Evolutionary conservation across 2,329 filamentous ascomycete genomes (phyloP).

Genomic region (Colletotrichum phormii): DNA sequence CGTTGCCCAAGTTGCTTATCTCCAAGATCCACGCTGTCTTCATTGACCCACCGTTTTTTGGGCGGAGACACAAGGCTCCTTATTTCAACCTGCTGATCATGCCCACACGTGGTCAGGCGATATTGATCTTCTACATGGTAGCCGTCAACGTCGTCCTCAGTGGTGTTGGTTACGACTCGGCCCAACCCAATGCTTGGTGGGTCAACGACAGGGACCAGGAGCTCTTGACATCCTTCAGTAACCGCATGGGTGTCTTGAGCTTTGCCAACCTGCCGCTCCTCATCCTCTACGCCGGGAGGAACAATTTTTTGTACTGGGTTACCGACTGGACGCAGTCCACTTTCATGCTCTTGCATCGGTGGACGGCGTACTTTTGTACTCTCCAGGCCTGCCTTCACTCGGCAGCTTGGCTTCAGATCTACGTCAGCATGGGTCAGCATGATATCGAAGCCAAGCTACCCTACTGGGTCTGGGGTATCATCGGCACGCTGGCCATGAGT

Average conservation of each 20-base stretch:
- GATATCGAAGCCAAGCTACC: slow-evolving; percentile 40
- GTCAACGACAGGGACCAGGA: slow-evolving; percentile 30
- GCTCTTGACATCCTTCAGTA: slow-evolving; percentile 44
- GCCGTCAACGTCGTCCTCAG: slow-evolving; percentile 46
- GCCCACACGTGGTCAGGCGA: slow-evolving; percentile 49
- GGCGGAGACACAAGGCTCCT: slow-evolving; percentile 38
- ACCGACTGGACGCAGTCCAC: slow-evolving; percentile 58
- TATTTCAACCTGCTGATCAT: slow-evolving; percentile 48
- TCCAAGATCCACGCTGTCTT: not conserved
- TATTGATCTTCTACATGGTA: slow-evolving; percentile 49
- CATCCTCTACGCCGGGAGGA: slow-evolving; percentile 52
- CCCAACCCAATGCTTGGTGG: slow-evolving; percentile 40
- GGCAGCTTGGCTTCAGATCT: slow-evolving; percentile 46
- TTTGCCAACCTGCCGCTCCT: slow-evolving; percentile 48
- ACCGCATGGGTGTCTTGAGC: slow-evolving; percentile 49
- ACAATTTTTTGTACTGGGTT: slow-evolving; percentile 54
- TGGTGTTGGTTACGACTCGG: slow-evolving; percentile 40
- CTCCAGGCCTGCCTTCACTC: slow-evolving; percentile 56
- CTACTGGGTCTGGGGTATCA: slow-evolving; percentile 56
- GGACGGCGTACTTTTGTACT: slow-evolving; percentile 53
- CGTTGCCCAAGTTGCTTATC: slow-evolving; percentile 6
- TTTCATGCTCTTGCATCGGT: slow-evolving; percentile 57
- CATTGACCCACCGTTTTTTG: slow-evolving; percentile 2
- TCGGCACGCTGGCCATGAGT: slow-evolving; percentile 49
- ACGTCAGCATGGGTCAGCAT: slow-evolving; percentile 44